Percentiles rank a stretch among this genome's conserved stretches.
Conservation (phyloP, 1,284 basidiomycete species). For the Heterobasidion irregulare region DNA sequence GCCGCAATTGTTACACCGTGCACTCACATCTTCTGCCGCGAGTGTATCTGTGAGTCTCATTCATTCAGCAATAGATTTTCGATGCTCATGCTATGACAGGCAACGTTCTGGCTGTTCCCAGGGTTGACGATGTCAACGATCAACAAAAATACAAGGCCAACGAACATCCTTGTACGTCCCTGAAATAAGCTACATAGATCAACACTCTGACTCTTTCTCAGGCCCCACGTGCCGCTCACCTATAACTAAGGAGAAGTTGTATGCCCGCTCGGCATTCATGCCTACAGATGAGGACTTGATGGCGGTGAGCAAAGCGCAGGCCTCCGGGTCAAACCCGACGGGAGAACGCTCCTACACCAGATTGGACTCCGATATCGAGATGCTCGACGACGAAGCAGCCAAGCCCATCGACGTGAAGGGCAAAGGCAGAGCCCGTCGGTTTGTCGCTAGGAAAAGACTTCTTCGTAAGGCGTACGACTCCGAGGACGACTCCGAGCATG, state of each 20-base stretch:
- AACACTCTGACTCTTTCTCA: slow-evolving; percentile 9
- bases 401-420: slow-evolving; percentile 16
- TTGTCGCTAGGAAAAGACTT: slow-evolving; percentile 11
- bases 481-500: slow-evolving; percentile 21
- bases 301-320: not conserved
- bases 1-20: slow-evolving; percentile 41
- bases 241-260: slow-evolving; percentile 33
- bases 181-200: not conserved
- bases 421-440: slow-evolving; percentile 16
- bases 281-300: slow-evolving; percentile 36
- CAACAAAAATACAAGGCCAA: slow-evolving; percentile 22
- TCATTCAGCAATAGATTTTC: slow-evolving; percentile 5
- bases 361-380: slow-evolving; percentile 11
- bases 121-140: slow-evolving; percentile 22
- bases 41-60: slow-evolving; percentile 35
- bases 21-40: slow-evolving; percentile 41
- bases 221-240: slow-evolving; percentile 42
- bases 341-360: not conserved
- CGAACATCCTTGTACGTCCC: slow-evolving; percentile 36
- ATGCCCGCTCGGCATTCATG: slow-evolving; percentile 39
- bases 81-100: slow-evolving; percentile 16
- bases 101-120: slow-evolving; percentile 29
- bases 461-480: slow-evolving; percentile 12
- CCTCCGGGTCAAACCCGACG: not conserved
- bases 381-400: slow-evolving; percentile 13